Percentiles rank a stretch among this genome's conserved stretches.
Evolutionary conservation across 2,329 filamentous ascomycete genomes (phyloP).

Genomic region (Thielaviopsis ethacetica): DNA sequence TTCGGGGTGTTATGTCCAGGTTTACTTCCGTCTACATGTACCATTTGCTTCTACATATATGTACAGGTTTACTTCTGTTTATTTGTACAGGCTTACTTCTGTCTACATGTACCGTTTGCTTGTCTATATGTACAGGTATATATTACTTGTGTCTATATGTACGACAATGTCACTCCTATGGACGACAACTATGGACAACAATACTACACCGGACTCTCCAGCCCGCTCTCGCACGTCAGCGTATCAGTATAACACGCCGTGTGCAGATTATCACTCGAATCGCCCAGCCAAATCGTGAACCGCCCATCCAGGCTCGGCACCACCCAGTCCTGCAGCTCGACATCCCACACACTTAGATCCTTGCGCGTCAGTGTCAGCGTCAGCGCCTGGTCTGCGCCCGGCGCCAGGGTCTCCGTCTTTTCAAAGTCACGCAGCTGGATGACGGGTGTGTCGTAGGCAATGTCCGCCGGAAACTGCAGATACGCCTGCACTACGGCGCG

Average conservation of each 20-base stretch:
- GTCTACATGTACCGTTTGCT: no score
- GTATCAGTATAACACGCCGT: slow-evolving; percentile 18
- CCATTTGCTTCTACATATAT: no score
- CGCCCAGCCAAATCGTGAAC: slow-evolving; percentile 25
- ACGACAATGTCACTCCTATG: background rate
- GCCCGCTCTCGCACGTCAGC: slow-evolving; percentile 17
- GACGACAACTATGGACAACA: no score
- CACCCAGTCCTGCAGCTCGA: slow-evolving; percentile 51
- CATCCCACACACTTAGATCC: slow-evolving; percentile 61
- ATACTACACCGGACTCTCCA: slow-evolving; percentile 7
- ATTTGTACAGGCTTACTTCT: no score
- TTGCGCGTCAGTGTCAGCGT: slow-evolving; percentile 45
- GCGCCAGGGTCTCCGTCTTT: slow-evolving; percentile 40
- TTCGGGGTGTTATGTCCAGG: no score
- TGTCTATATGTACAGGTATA: no score
- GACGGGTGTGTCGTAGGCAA: slow-evolving; percentile 43
- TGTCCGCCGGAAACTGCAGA: slow-evolving; percentile 24
- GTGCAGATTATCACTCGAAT: slow-evolving; percentile 21
- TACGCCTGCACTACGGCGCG: slow-evolving; percentile 31
- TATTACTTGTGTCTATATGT: no score
- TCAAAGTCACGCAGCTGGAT: slow-evolving; percentile 57
- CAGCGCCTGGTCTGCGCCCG: slow-evolving; percentile 36
- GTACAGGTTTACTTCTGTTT: no score
- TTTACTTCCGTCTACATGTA: no score
- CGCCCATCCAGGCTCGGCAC: slow-evolving; percentile 22